Conservation (phyloP, 2,329 filamentous ascomycete genomes). For the Tolypocladium tropicale region DNA sequence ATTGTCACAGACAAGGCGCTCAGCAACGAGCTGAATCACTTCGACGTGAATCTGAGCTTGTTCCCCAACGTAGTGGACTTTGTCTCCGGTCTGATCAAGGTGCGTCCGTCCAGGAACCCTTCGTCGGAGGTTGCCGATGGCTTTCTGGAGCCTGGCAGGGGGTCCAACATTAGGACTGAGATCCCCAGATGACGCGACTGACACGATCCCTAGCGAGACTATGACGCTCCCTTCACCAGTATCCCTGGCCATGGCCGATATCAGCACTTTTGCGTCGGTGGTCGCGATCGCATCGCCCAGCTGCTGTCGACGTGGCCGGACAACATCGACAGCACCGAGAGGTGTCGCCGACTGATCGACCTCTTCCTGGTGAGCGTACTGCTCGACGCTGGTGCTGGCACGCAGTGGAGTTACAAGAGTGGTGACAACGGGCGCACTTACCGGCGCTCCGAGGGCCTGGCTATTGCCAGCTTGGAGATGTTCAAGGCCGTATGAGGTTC, state of each 20-base stretch:
- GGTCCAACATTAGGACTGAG: not conserved
- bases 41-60: constrained; percentile 78
- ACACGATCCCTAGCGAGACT: constrained; percentile 33
- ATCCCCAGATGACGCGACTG: not conserved
- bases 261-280: constrained; percentile 78
- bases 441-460: constrained; percentile 78
- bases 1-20: constrained; percentile 69
- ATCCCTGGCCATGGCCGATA: constrained; percentile 85
- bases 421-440: constrained; percentile 77
- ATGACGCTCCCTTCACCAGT: constrained; percentile 40
- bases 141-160: not conserved
- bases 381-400: constrained; percentile 81
- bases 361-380: constrained; percentile 73
- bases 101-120: constrained; percentile 28
- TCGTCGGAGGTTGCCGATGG: not conserved
- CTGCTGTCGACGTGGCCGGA: constrained; percentile 60
- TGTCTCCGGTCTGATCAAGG: constrained; percentile 91
- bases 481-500: constrained; percentile 57
- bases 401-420: constrained; percentile 85
- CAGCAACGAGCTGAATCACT: constrained; percentile 70
- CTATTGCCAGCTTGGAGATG: constrained; percentile 72
- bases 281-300: constrained; percentile 61
- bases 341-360: constrained; percentile 65
- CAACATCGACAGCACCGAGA: constrained; percentile 60
- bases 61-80: constrained; percentile 77